These are phyloP conservation scores for Phlyctochytrium planicorne DNA, from an alignment of 192 early-diverging fungal species.

Conservation along the genomic window DNA sequence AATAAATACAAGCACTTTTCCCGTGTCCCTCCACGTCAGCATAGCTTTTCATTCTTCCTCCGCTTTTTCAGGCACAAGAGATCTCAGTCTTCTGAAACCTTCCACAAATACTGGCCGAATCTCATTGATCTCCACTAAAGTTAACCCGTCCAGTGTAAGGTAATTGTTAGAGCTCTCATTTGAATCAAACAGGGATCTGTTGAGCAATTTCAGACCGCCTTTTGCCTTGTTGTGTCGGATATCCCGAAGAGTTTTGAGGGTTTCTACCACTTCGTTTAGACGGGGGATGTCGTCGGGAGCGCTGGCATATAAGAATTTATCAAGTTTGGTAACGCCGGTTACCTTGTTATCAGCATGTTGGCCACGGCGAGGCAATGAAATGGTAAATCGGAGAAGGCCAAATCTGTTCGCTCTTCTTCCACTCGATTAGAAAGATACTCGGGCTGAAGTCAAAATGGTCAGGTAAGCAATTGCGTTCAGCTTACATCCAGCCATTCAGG, in stretches of 20 bases:
- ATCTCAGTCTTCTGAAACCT: neutral
- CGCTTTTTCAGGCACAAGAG: neutral
- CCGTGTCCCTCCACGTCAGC: no score
- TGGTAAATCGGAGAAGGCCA: constrained; percentile 70
- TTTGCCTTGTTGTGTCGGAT: constrained; percentile 77
- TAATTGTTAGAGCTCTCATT: constrained; percentile 1
- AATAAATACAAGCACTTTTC: no score
- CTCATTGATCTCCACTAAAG: constrained; percentile 86
- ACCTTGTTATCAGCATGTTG: constrained; percentile 74
- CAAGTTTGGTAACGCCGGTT: constrained; percentile 4
- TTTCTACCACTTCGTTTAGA: constrained; percentile 64
- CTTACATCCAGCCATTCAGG: constrained; percentile 81
- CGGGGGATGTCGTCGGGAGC: constrained; percentile 83
- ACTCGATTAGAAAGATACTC: constrained; percentile 64
- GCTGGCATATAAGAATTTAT: constrained; percentile 35
- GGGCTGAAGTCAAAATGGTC: constrained; percentile 19
- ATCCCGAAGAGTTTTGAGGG: constrained; percentile 85
- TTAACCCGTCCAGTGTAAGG: constrained; percentile 75
- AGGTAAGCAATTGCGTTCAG: constrained; percentile 23
- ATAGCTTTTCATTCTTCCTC: no score
- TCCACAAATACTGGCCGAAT: constrained; percentile 82
- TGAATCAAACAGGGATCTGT: constrained; percentile 12
- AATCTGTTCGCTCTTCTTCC: constrained; percentile 62
- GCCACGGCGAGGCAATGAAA: constrained; percentile 82
- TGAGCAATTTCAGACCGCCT: constrained; percentile 52